Evolutionary conservation across 2,329 filamentous ascomycete species (phyloP), one percentile per base, ranked within the genome.

Genomic region (Trichoderma simmonsii): DNA sequence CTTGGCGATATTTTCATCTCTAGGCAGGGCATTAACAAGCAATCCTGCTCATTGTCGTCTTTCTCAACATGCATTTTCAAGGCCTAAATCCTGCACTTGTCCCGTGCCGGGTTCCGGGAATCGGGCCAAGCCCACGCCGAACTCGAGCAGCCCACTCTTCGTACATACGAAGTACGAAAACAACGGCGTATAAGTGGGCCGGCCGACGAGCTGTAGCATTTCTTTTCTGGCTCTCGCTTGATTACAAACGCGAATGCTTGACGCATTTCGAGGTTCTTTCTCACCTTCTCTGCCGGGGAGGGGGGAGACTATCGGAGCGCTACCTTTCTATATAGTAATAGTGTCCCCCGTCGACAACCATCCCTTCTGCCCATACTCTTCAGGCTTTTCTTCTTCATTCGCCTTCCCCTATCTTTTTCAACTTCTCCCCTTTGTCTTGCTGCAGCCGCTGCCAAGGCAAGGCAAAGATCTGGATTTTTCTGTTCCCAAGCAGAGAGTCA

Each of bases 101-200:
- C 51, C 69, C 62, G 69, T 71, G 60, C 62, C 69, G 61, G 51
- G 12, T 59, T 71, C 69, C 69, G 69, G 51, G 51, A 15, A 36
- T 71, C 69, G 69, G 69, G 28, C 51, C 34, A 57, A 43, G 59
- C 60, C 60, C 59, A 71, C 43, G 43, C 68, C 60, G 61, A 71
- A 56, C 48, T 39, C 36, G 15, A 8, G 43, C 32, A 63, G 43
- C 30, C 68, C 51, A 71, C 68, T 11, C 28, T 43, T 71, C 48
- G 68, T 71, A 71, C 48, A 71, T 71, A 71, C 67, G 67, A 70
- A 62, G 56, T 21, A 61, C 67, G 59, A 51, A 36, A 61, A 60
- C 26, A 39, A 43, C 24, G 67, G 43, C 28, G 15, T 54, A 43
- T 62, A 36, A 70, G 67, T 70, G 67, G 67, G 57, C 67, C 57